A percentile compares a stretch with the other conserved stretches of the same genome.
Conservation (phyloP, 495 filamentous ascomycete species). For the Podospora pseudopauciseta region DNA sequence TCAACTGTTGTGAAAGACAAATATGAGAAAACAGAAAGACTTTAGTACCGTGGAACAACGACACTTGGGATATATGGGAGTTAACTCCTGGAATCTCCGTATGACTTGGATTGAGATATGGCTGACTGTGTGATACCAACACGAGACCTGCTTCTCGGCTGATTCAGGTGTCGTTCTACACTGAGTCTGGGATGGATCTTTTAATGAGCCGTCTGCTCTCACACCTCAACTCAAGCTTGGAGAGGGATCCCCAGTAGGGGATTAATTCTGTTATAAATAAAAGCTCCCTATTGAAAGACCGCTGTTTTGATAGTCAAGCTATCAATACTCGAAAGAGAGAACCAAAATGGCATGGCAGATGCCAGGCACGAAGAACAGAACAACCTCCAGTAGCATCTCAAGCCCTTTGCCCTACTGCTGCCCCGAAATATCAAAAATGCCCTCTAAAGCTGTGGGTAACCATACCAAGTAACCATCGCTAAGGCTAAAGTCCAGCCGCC, state of each 20-base stretch:
- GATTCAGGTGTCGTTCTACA: too few species aligned
- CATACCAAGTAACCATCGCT: neutral
- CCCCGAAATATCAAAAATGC: too few species aligned
- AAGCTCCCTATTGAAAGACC: too few species aligned
- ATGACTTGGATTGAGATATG: neutral
- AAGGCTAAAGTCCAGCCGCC: neutral
- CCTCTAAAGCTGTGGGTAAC: neutral
- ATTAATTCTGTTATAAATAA: too few species aligned
- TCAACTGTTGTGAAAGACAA: neutral
- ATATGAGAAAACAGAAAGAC: neutral
- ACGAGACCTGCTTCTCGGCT: too few species aligned
- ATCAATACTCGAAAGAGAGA: neutral
- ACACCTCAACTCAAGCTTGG: too few species aligned
- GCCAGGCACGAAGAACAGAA: neutral
- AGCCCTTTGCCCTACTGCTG: neutral
- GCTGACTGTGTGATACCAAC: too few species aligned
- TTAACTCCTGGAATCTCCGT: neutral
- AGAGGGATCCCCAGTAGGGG: too few species aligned
- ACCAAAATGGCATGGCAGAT: neutral
- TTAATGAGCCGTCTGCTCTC: too few species aligned
- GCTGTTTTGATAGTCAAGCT: neutral
- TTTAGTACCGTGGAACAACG: neutral
- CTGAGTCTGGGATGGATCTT: too few species aligned
- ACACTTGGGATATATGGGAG: neutral
- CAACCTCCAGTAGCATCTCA: neutral